A percentile compares a stretch with the other conserved stretches of the same genome.
phyloP scores from a whole-genome alignment of 495 filamentous ascomycete species.

The Hypoxylon subgilvum region DNA sequence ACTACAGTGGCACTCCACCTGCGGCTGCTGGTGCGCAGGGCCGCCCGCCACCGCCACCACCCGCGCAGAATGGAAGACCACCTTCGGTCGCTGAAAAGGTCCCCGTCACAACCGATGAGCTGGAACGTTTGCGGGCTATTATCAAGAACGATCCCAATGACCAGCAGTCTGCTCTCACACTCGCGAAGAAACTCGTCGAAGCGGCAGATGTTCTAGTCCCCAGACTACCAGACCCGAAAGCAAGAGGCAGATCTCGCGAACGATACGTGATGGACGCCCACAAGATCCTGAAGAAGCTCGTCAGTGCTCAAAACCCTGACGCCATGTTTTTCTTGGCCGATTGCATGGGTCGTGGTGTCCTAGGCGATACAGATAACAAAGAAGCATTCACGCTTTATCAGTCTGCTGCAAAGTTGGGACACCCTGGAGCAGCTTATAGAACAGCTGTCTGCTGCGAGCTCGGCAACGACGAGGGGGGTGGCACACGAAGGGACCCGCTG shows the following conservation, averaged over 20 bases:
- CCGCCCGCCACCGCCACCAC: slow-evolving; percentile 31
- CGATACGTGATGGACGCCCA: slow-evolving; percentile 83
- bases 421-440: slow-evolving; percentile 86
- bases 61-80: slow-evolving; percentile 40
- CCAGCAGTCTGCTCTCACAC: slow-evolving; percentile 67
- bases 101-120: slow-evolving; percentile 77
- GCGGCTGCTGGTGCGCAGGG: slow-evolving; percentile 42
- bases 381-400: slow-evolving; percentile 94
- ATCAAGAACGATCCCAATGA: slow-evolving; percentile 74
- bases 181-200: slow-evolving; percentile 87
- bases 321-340: slow-evolving; percentile 96
- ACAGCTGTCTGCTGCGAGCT: slow-evolving; percentile 98
- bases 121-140: slow-evolving; percentile 72
- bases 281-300: slow-evolving; percentile 88
- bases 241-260: slow-evolving; percentile 77
- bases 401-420: slow-evolving; percentile 86
- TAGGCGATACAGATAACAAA: slow-evolving; percentile 75
- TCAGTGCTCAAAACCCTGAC: slow-evolving; percentile 67
- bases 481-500: slow-evolving; percentile 84
- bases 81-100: slow-evolving; percentile 41
- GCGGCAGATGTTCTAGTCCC: slow-evolving; percentile 77
- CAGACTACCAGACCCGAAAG: slow-evolving; percentile 74
- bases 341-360: slow-evolving; percentile 76
- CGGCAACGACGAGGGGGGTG: slow-evolving; percentile 90
- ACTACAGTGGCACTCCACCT: slow-evolving; percentile 62